phyloP scores from a whole-genome alignment of 2,329 filamentous ascomycete species.

The Neopestalotiopsis rosae region DNA sequence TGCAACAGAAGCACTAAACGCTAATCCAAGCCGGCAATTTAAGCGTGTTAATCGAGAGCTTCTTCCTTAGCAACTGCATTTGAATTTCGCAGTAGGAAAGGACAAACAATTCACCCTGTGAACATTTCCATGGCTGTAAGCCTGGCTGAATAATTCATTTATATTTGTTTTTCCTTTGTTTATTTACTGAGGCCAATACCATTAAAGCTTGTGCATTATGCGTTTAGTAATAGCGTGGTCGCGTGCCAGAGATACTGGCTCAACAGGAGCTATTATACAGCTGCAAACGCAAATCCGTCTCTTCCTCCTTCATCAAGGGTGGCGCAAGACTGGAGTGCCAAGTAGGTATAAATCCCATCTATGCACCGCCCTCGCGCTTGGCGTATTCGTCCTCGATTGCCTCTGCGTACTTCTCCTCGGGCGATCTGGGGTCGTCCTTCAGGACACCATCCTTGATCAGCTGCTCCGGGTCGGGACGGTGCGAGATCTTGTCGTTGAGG shows the following conservation, averaged over 20 bases:
- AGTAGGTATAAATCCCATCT: constrained; percentile 25
- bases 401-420: constrained; percentile 62
- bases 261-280: neutral
- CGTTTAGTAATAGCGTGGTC: neutral
- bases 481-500: constrained; percentile 84
- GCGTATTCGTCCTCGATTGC: constrained; percentile 69
- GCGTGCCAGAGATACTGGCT: neutral
- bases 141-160: neutral
- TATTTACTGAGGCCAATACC: neutral
- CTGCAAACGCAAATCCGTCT: neutral
- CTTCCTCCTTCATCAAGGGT: neutral
- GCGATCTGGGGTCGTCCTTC: constrained; percentile 67
- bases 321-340: neutral
- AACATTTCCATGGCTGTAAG: neutral
- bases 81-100: neutral
- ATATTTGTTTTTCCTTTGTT: neutral
- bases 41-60: too few relatives aligned
- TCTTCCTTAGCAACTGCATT: neutral
- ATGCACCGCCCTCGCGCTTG: constrained; percentile 67
- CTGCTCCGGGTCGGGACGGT: constrained; percentile 76
- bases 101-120: neutral
- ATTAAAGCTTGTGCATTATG: neutral
- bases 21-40: neutral
- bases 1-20: neutral
- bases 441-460: constrained; percentile 83